Conservation (phyloP, 2,329 filamentous ascomycete species). For the Septoria petroselini region DNA sequence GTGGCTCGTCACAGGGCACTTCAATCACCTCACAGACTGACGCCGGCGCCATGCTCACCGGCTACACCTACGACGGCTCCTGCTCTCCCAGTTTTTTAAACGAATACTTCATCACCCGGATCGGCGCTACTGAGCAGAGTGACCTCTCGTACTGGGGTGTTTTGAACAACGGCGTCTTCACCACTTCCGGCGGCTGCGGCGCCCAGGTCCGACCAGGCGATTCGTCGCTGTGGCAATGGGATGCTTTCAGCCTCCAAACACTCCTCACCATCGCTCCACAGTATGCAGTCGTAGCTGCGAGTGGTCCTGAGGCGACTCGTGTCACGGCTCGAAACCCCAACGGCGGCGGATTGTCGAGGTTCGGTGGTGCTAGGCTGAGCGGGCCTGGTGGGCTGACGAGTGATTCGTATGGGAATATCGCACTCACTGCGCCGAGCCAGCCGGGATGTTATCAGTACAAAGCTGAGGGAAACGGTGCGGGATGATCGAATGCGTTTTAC, state of each 20-base stretch:
- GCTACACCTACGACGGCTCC: slow-evolving; percentile 24
- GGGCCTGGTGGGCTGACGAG: slow-evolving; percentile 11
- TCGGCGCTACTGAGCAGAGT: slow-evolving; percentile 3
- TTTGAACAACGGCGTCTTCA: slow-evolving; percentile 20
- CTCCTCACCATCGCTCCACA: slow-evolving; percentile 7
- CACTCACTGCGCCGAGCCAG: slow-evolving; percentile 15
- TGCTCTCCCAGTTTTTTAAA: slow-evolving; percentile 15
- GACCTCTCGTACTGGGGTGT: slow-evolving; percentile 25
- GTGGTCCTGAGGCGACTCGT: not conserved
- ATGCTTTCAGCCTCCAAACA: slow-evolving; percentile 15
- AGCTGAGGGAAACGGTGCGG: slow-evolving; percentile 9
- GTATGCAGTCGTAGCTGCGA: not conserved
- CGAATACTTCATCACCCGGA: slow-evolving; percentile 27
- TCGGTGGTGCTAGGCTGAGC: slow-evolving; percentile 10
- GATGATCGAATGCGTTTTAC: slow-evolving; percentile 20
- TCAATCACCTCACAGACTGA: slow-evolving; percentile 25
- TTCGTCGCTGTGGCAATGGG: slow-evolving; percentile 14
- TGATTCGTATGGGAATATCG: slow-evolving; percentile 13
- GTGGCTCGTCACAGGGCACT: slow-evolving; percentile 10
- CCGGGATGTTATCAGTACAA: slow-evolving; percentile 25
- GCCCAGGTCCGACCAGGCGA: slow-evolving; percentile 2
- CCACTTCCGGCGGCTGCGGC: slow-evolving; percentile 22
- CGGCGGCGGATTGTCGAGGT: not conserved
- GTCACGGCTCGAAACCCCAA: slow-evolving; percentile 4
- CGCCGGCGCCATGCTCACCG: slow-evolving; percentile 12